Base-by-base conservation (phyloP, 495 filamentous ascomycete genomes). In the Aspergillus incahuasiensis region DNA sequence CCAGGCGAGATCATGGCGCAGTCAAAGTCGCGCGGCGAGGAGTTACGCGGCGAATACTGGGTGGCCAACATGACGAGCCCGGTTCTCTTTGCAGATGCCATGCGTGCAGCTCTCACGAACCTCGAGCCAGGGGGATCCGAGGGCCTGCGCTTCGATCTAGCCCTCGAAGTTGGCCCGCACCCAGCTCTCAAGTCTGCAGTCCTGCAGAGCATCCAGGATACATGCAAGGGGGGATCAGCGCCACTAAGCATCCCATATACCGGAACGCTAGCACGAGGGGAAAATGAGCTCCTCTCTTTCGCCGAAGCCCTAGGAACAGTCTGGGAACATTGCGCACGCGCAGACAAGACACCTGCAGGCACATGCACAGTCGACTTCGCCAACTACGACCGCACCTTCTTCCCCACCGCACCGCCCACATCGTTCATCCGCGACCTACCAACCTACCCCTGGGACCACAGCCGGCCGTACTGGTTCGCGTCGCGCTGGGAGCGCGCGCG, bases 81-180 rank as follows among this genome's bases (percentile, higher is more conserved):
- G 1, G 63, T 63, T 1, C 38, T 45, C 1, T 65, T 65, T 24
- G 48, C 43, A 1, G n/a, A 53, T 1, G 56, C 56, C 1, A 15
- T 53, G 13, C 5, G 4, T 13, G 6, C 12, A 1, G 5, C 13
- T 2, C 18, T 21, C 6, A 2, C 40, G 15, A 20, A 24, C 45
- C n/a, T n/a, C n/a, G 25, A 3, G 25, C 25, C 25, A 28, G 16
- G 12, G 12, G 28, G 11, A 1, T 5, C 22, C n/a, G n/a, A n/a
- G n/a, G n/a, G n/a, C n/a, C n/a, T n/a, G n/a, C n/a, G n/a, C 39
- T 34, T 52, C 49, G 57, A 64, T 55, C 56, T 70, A 47, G 72
- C 59, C 6, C 51, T 86, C 13, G 83, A 86, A 53, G 53, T 86
- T 40, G 83, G 83, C 1, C 83, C 83, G 0, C 82, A 85, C 51